These are phyloP conservation scores for Cadophora luteo-olivacea DNA, from an alignment of 2,329 filamentous ascomycete species.

Conservation along the genomic window DNA sequence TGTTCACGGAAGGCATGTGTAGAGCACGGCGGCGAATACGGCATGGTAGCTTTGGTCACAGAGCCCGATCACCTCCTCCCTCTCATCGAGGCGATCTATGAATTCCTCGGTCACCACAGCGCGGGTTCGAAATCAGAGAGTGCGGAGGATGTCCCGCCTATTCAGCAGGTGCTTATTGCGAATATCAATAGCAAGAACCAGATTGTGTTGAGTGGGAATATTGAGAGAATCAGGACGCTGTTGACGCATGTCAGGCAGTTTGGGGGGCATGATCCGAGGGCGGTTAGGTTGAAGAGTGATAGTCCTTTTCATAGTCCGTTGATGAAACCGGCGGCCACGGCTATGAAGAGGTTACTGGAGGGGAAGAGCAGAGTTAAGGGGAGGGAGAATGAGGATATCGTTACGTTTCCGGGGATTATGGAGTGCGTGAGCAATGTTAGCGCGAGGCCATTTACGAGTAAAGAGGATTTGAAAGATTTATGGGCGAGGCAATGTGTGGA, in stretches of 20 bases:
- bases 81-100: constrained; percentile 76
- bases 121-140: constrained; percentile 73
- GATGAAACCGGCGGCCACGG: constrained; percentile 82
- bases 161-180: constrained; percentile 87
- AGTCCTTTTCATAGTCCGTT: constrained; percentile 91
- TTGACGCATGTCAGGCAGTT: constrained; percentile 88
- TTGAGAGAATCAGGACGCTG: constrained; percentile 81
- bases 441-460: constrained; percentile 76
- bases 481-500: constrained; percentile 85
- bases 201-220: constrained; percentile 89
- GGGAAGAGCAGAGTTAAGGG: constrained; percentile 61
- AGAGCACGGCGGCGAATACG: constrained; percentile 79
- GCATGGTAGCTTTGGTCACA: constrained; percentile 93
- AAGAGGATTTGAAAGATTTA: constrained; percentile 77
- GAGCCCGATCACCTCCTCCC: constrained; percentile 76
- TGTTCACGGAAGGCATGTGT: constrained; percentile 72
- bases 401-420: constrained; percentile 77
- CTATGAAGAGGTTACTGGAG: constrained; percentile 74
- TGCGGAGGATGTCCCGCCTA: constrained; percentile 71
- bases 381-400: constrained; percentile 64
- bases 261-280: constrained; percentile 87
- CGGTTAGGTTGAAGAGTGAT: constrained; percentile 85
- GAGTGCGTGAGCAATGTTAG: constrained; percentile 89
- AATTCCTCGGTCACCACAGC: constrained; percentile 75
- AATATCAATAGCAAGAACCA: constrained; percentile 97